Evolutionary conservation across 306 rosid species (phyloP), one percentile per base, ranked within the genome.

Genomic region (Adenanthera pavonina): DNA sequence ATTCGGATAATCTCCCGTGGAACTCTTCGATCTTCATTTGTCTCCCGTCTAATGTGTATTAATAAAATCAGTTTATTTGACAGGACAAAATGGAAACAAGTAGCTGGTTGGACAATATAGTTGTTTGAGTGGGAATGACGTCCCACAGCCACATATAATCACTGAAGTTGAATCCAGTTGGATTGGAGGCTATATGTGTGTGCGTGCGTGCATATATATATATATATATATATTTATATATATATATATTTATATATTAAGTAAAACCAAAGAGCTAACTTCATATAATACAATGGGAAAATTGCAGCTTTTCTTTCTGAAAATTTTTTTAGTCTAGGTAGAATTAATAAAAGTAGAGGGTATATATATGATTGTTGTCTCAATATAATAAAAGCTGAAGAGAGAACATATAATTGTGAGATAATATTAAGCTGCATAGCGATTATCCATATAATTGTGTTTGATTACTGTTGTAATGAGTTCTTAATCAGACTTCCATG

Each of bases 401-500:
- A 60, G 40, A 60, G 67, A 60, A 60, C 7, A 33, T 13, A 5
- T 30, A 33, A 33, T 30, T 30, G 41, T 61, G 68, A 30, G 68
- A 61, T 61, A 61, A 61, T 4, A 33, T 8, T 13, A 30, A 25
- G 30, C 2, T 30, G 30, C 30, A 25, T 25, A 25, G 30, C 2
- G 68, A 61, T 61, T 33, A 61, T 33, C n/a, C 33, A 13, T 61
- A 60, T 59, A 14, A 62, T 10, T 13, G 19, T 62, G 41, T 62
- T 13, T 62, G 40, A 13, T 62, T 62, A 34, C 69, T 33, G 44
- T 35, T 62, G 69, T 62, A 15, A 35, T 64, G 46, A 64, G 46
- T 34, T 64, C 69, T 36, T 64, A 64, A 64, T 64, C 68, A 36
- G 69, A 64, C 16, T 62, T 62, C 43, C 69, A 62, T 2, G 69